These are phyloP conservation scores for Nannizzia gypsea DNA, from an alignment of 2,329 filamentous ascomycete species.

Conservation along the genomic window DNA sequence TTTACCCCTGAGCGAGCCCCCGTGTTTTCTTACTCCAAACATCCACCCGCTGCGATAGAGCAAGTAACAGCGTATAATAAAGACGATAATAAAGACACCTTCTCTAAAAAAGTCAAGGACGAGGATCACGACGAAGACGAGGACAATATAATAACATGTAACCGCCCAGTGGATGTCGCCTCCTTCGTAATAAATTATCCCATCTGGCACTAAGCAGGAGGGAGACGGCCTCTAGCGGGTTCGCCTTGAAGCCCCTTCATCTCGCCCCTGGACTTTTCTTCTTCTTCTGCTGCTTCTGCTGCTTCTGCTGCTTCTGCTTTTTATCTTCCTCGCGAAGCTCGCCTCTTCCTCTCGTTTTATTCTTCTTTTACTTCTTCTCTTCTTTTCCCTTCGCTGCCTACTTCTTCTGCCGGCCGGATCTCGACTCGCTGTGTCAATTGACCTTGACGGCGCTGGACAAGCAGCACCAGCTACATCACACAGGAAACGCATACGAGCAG, in stretches of 20 bases:
- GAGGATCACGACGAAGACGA: not conserved
- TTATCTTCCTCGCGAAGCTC: not conserved
- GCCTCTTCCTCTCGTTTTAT: not conserved
- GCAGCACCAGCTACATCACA: not conserved
- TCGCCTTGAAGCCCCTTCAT: slow-evolving; percentile 2
- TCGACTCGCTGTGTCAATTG: not conserved
- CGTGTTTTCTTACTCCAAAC: not conserved
- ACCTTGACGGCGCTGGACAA: not conserved
- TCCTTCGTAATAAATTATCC: not conserved
- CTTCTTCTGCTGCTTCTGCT: not conserved
- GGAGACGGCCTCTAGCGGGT: not conserved
- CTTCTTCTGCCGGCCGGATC: not conserved
- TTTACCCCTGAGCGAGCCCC: not conserved
- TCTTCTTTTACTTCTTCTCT: not conserved
- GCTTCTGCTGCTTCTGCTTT: not conserved
- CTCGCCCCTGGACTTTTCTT: slow-evolving; percentile 2
- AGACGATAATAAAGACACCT: not conserved
- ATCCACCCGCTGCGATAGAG: not conserved
- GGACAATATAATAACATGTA: too few species aligned
- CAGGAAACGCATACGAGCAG: too few species aligned
- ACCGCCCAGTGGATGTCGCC: not conserved
- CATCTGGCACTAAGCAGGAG: too few species aligned
- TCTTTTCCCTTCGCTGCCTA: not conserved
- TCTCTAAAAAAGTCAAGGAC: not conserved
- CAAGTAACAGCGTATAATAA: not conserved